Conservation (phyloP, 1,284 basidiomycete genomes). For the Fomitopsis palustris region DNA sequence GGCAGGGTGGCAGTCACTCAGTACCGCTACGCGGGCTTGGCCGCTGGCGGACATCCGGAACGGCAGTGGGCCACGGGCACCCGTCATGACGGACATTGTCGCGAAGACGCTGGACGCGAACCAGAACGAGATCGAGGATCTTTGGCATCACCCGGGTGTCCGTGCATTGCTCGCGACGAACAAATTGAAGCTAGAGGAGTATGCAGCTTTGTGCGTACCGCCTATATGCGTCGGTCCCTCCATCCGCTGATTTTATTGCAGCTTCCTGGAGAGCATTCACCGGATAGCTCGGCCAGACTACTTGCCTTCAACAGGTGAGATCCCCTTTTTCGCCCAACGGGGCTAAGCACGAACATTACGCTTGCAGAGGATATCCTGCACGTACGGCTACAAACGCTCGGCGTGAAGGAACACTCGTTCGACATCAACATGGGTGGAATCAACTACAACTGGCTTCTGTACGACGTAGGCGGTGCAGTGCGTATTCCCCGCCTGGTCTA, state of each 20-base stretch:
- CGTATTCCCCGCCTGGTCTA: neutral
- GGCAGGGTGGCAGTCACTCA: conserved; percentile 61
- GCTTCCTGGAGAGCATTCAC: conserved; percentile 64
- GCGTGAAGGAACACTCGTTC: conserved; percentile 73
- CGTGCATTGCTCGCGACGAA: conserved; percentile 49
- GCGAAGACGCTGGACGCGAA: conserved; percentile 48
- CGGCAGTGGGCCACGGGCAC: conserved; percentile 30
- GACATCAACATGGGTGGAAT: conserved; percentile 59
- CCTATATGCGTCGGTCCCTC: neutral
- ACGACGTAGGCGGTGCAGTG: conserved; percentile 79
- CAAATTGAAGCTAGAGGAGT: conserved; percentile 68
- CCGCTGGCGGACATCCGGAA: conserved; percentile 32
- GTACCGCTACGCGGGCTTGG: conserved; percentile 43
- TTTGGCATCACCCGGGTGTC: conserved; percentile 71
- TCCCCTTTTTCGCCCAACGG: neutral
- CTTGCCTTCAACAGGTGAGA: conserved; percentile 60
- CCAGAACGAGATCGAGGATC: conserved; percentile 48
- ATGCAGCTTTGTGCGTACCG: conserved; percentile 64
- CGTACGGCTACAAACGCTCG: conserved; percentile 74
- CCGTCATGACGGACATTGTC: conserved; percentile 45
- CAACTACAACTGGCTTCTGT: conserved; percentile 69
- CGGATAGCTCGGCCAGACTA: conserved; percentile 69
- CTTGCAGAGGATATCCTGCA: conserved; percentile 66
- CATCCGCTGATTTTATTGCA: conserved; percentile 24
- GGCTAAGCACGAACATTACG: neutral